Conservation (phyloP, 768 basidiomycete genomes). For the Zangia roseola region DNA sequence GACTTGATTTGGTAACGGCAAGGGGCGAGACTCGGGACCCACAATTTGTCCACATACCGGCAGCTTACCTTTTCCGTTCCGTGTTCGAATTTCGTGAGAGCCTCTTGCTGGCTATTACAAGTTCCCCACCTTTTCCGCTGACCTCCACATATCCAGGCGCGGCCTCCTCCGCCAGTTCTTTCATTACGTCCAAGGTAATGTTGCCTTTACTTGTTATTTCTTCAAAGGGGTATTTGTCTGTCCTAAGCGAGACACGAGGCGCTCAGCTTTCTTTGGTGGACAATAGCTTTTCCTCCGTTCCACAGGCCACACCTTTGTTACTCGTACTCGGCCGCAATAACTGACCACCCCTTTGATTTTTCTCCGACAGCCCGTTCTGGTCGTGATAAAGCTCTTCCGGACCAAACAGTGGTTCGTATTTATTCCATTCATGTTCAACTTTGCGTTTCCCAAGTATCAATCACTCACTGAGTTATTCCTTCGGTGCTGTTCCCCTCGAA, state of each 20-base stretch:
- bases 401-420: constrained; percentile 27
- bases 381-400: constrained; percentile 22
- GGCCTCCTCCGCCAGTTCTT: constrained; percentile 68
- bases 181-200: constrained; percentile 59
- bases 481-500: constrained; percentile 3
- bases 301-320: constrained; percentile 26
- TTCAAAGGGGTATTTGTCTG: constrained; percentile 3
- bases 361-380: constrained; percentile 25
- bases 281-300: constrained; percentile 26
- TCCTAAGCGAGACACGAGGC: constrained; percentile 28
- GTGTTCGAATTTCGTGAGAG: constrained; percentile 35
- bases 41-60: constrained; percentile 48
- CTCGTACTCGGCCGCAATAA: constrained; percentile 5
- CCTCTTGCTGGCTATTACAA: constrained; percentile 11
- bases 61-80: constrained; percentile 43
- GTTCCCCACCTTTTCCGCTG: constrained; percentile 1
- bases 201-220: constrained; percentile 9
- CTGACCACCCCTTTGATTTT: constrained; percentile 19
- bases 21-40: constrained; percentile 46
- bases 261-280: constrained; percentile 21
- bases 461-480: constrained; percentile 12
- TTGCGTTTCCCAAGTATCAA: constrained; percentile 7
- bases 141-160: constrained; percentile 44
- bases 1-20: constrained; percentile 37
- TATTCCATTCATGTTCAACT: constrained; percentile 24